A percentile compares a stretch with the other conserved stretches of the same genome.
Conservation (phyloP, 2,329 filamentous ascomycete genomes). For the Aspergillus awamori region DNA sequence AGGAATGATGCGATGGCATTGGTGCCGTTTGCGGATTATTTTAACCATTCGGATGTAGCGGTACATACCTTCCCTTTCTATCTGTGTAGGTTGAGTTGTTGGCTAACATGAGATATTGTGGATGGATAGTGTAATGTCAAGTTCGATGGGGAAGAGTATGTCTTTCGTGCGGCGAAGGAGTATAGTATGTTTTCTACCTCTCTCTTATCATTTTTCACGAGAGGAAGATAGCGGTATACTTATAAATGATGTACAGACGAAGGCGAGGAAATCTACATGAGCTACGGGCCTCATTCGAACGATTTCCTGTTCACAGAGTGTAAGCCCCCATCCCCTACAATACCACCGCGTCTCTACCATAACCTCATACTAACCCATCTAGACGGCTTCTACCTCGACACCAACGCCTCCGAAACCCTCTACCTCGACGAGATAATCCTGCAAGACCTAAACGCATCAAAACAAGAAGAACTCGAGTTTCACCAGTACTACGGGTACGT, state of each 20-base stretch:
- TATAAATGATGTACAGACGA: constrained; percentile 25
- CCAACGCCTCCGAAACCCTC: constrained; percentile 44
- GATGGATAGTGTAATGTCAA: constrained; percentile 41
- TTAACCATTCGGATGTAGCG: constrained; percentile 49
- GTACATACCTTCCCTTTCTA: constrained; percentile 29
- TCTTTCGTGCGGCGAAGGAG: constrained; percentile 37
- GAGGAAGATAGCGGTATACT: background rate
- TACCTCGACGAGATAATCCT: constrained; percentile 48
- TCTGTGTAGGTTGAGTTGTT: background rate
- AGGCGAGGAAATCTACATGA: constrained; percentile 49
- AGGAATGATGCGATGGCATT: constrained; percentile 51
- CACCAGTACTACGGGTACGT: constrained; percentile 46
- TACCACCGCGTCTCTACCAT: background rate
- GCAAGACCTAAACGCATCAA: constrained; percentile 31
- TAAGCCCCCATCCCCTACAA: constrained; percentile 23
- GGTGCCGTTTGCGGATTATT: constrained; percentile 52
- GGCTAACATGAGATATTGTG: background rate
- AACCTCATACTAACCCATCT: background rate
- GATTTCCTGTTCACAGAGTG: constrained; percentile 49
- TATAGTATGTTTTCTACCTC: constrained; percentile 30
- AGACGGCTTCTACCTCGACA: constrained; percentile 49
- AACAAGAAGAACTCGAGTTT: constrained; percentile 38
- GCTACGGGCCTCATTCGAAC: constrained; percentile 48
- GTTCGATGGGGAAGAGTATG: constrained; percentile 41
- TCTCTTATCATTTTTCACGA: background rate